Evolutionary conservation across 176 grass and related monocot species (phyloP).

Genomic region (Areca catechu): DNA sequence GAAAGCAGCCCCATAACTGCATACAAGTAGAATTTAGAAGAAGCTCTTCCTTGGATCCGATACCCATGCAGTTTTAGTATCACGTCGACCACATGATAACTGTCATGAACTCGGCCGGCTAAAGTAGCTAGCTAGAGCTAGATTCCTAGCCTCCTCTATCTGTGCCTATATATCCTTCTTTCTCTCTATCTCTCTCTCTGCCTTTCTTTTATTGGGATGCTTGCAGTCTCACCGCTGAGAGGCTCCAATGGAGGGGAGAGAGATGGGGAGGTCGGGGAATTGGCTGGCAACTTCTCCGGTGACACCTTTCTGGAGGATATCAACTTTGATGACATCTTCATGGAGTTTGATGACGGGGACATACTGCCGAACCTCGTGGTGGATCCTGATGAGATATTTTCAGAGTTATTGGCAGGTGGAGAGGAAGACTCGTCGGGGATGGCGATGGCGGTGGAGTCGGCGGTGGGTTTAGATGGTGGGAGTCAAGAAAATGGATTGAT

Average conservation of each 20-base stretch:
- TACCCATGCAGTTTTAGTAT: too few relatives aligned
- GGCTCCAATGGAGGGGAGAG: slow-evolving; percentile 32
- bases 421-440: neutral
- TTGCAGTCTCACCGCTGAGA: slow-evolving; percentile 54
- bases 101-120: too few relatives aligned
- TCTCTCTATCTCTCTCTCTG: neutral
- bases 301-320: slow-evolving; percentile 66
- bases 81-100: too few relatives aligned
- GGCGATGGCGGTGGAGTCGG: neutral
- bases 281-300: slow-evolving; percentile 15
- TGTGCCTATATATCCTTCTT: slow-evolving; percentile 5
- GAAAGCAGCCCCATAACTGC: too few relatives aligned
- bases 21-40: neutral
- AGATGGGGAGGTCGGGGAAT: neutral
- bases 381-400: slow-evolving; percentile 69
- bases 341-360: slow-evolving; percentile 57
- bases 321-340: slow-evolving; percentile 71
- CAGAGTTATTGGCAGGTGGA: slow-evolving; percentile 36
- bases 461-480: neutral
- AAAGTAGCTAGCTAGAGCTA: neutral
- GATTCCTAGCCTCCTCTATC: neutral
- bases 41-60: neutral
- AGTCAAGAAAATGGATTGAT: slow-evolving; percentile 1
- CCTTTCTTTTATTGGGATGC: slow-evolving; percentile 32
- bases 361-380: slow-evolving; percentile 84